Evolutionary conservation across 2,329 filamentous ascomycete species (phyloP).

Genomic region (Curvularia verruculosa): DNA sequence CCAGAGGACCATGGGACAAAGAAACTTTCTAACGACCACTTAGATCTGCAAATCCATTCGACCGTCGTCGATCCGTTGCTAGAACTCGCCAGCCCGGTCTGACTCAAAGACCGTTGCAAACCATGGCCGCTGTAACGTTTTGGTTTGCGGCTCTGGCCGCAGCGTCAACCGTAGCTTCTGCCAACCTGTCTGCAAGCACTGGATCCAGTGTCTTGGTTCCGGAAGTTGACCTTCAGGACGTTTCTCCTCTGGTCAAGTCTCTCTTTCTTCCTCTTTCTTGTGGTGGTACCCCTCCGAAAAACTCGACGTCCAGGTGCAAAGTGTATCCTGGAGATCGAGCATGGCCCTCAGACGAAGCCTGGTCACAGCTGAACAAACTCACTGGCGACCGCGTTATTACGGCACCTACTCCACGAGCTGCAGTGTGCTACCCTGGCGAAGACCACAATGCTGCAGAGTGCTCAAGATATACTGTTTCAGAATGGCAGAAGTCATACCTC

Average conservation of each 20-base stretch:
- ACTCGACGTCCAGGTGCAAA: constrained; percentile 52
- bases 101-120: constrained; percentile 6
- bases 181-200: constrained; percentile 19
- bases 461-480: constrained; percentile 32
- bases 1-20: constrained; percentile 2
- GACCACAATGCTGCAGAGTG: constrained; percentile 41
- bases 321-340: constrained; percentile 53
- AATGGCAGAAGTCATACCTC: constrained; percentile 43
- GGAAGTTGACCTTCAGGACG: constrained; percentile 29
- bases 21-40: constrained; percentile 13
- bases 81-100: constrained; percentile 5
- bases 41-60: constrained; percentile 16
- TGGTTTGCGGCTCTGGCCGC: constrained; percentile 36
- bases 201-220: constrained; percentile 17
- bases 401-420: constrained; percentile 37
- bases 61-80: constrained; percentile 15
- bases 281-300: constrained; percentile 12
- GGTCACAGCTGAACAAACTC: constrained; percentile 55
- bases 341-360: constrained; percentile 58
- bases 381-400: constrained; percentile 37
- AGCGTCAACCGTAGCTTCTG: constrained; percentile 27
- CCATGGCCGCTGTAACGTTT: constrained; percentile 23
- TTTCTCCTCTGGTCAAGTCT: constrained; percentile 24
- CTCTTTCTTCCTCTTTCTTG: constrained; percentile 29
- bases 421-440: constrained; percentile 41